These are phyloP conservation scores for Solanum infundibuliforme DNA, from an alignment of 257 asterid genomes.

Conservation along the genomic window DNA sequence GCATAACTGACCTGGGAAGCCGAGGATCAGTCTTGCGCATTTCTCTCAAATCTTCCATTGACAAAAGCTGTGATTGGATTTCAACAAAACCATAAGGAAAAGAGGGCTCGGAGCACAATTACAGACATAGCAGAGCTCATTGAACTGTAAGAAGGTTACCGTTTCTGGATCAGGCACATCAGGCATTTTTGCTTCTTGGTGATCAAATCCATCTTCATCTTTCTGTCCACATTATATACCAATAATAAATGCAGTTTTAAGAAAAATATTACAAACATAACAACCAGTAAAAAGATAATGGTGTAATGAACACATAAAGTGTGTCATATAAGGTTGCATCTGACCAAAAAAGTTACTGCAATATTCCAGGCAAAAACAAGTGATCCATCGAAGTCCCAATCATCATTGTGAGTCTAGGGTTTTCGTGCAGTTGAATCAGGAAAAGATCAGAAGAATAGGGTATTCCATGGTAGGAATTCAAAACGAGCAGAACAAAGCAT, in stretches of 20 bases:
- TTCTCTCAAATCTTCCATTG: conserved; percentile 89
- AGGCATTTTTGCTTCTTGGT: conserved; percentile 78
- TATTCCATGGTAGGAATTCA: neutral
- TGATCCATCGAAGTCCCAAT: neutral
- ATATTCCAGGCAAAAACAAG: neutral
- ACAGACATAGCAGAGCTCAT: conserved; percentile 1
- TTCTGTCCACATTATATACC: conserved; percentile 38
- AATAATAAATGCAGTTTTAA: neutral
- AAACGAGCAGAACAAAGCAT: neutral
- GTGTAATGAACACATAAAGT: neutral
- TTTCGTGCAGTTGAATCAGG: neutral
- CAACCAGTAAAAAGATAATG: neutral
- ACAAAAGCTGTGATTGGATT: conserved; percentile 48
- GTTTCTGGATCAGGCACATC: conserved; percentile 66
- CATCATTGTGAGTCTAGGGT: neutral
- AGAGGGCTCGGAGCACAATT: neutral
- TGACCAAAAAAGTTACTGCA: neutral
- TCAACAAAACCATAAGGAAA: neutral
- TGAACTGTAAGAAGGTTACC: conserved; percentile 30
- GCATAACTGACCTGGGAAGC: conserved; percentile 63
- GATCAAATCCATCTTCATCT: conserved; percentile 70
- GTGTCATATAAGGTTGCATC: neutral
- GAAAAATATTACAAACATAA: neutral
- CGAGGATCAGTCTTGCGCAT: conserved; percentile 78
- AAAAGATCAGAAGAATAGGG: neutral